Evolutionary conservation across 1,139 yeast species (phyloP), one percentile per base, ranked within the genome.

Genomic region (Geotrichum armillariae): DNA sequence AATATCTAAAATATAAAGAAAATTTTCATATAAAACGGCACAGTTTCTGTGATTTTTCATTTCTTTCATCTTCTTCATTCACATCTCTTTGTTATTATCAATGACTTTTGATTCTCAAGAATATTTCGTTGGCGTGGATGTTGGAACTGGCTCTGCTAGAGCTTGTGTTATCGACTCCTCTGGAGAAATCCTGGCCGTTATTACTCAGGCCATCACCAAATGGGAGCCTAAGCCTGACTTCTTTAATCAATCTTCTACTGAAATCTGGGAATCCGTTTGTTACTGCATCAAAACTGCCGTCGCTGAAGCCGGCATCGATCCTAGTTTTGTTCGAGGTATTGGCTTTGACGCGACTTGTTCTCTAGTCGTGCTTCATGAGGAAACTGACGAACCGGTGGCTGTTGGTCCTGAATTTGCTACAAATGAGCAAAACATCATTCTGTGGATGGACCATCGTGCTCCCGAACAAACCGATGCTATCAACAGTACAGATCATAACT

Each of bases 381-480:
- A 74, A 18, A 73, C 77, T 36, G 90, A 86, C 62, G 67, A 73
- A 11, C 29, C 29, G 11, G 11, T 25, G 41, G 89, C 85, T 0
- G 98, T 91, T 14, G 99, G 99, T 12, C 99, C 99, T 1, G 88
- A 91, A 64, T 93, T 88, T 66, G 7, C 29, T 36, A 83, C 88
- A 62, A 60, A 73, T 37, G 78, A 78, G 57, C 95, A 91, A 65
- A 90, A 93, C 68, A 84, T 93, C 62, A 82, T 93, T 48, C 72
- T 93, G 53, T 93, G 99, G 98, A 91, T 93, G 97, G 99, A 93
- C 70, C 99, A 93, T 69, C 79, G 99, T 58, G 97, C 99, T 1
- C 82, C 76, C n/a, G 74, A 75, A n/a, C 96, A 91, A 67, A 90
- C 97, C 18, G 72, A 80, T 55, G 77, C 74, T 49, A 90, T 93